phyloP scores from a whole-genome alignment of 768 basidiomycete genomes.

The Suillus alpinus region DNA sequence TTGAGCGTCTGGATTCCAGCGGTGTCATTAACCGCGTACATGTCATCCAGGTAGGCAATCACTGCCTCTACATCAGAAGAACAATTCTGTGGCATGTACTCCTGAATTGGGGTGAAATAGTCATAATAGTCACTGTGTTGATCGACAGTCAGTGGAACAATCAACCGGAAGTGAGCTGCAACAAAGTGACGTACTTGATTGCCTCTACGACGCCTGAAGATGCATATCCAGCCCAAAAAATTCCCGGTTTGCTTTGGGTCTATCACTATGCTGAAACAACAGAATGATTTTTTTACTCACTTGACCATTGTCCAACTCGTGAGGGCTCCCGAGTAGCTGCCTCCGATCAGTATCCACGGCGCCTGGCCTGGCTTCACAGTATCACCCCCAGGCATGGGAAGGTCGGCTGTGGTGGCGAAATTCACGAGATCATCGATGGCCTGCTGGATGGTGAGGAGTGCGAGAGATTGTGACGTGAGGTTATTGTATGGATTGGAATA shows the following conservation, averaged over 20 bases:
- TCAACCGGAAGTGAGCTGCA: background rate
- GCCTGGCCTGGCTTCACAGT: conserved; percentile 52
- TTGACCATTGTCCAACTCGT: conserved; percentile 70
- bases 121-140: conserved; percentile 24
- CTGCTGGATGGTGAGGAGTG: conserved; percentile 66
- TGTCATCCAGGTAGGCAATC: conserved; percentile 56
- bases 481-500: conserved; percentile 68
- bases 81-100: conserved; percentile 70
- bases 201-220: conserved; percentile 47
- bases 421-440: conserved; percentile 71
- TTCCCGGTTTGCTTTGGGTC: conserved; percentile 32
- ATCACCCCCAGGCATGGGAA: conserved; percentile 67
- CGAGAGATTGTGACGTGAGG: conserved; percentile 55
- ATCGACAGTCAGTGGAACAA: background rate
- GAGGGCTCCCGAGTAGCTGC: conserved; percentile 42
- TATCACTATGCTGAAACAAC: conserved; percentile 1
- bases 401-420: conserved; percentile 61
- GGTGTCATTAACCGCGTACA: conserved; percentile 44
- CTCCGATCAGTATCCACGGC: conserved; percentile 42
- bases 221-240: conserved; percentile 43
- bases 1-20: conserved; percentile 54
- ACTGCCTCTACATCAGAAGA: conserved; percentile 69
- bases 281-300: conserved; percentile 32
- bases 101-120: conserved; percentile 70
- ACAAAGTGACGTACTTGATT: conserved; percentile 32